Evolutionary conservation across 106 monocot genomes (phyloP).

Genomic region (Triglochin maritima): DNA sequence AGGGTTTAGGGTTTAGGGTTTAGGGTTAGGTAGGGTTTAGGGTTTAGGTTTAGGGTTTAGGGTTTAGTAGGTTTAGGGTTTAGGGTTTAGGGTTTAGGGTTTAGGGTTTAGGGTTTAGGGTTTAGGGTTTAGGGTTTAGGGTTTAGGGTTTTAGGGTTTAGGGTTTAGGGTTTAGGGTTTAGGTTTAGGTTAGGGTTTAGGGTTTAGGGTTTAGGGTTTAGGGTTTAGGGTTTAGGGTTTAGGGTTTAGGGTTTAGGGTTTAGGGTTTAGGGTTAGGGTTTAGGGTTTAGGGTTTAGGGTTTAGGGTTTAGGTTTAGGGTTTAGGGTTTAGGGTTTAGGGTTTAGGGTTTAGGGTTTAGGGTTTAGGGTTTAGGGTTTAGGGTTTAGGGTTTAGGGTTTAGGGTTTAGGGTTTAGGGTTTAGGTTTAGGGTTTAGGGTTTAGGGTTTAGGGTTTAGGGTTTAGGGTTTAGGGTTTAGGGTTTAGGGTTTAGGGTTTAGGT

Average conservation of each 20-base stretch:
- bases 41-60: conserved; percentile 8
- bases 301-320: conserved; percentile 2
- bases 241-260: conserved; percentile 10
- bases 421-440: conserved; percentile 1
- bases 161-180: conserved; percentile 9
- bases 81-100: neutral
- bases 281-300: conserved; percentile 6
- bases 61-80: conserved; percentile 4
- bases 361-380: conserved; percentile 6
- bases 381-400: conserved; percentile 6
- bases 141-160: conserved; percentile 9
- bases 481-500: conserved; percentile 3
- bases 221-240: conserved; percentile 11
- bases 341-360: conserved; percentile 6
- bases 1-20: conserved; percentile 15
- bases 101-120: conserved; percentile 1
- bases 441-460: conserved; percentile 6
- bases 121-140: conserved; percentile 3
- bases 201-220: conserved; percentile 12
- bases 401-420: conserved; percentile 6
- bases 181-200: conserved; percentile 4
- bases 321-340: conserved; percentile 2
- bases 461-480: neutral
- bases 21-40: conserved; percentile 10
- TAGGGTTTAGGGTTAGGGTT: conserved; percentile 5